Percentiles rank a stretch among this genome's conserved stretches.
These are phyloP conservation scores for Phaeolepiota aurea DNA, from an alignment of 768 basidiomycete species.

Conservation along the genomic window DNA sequence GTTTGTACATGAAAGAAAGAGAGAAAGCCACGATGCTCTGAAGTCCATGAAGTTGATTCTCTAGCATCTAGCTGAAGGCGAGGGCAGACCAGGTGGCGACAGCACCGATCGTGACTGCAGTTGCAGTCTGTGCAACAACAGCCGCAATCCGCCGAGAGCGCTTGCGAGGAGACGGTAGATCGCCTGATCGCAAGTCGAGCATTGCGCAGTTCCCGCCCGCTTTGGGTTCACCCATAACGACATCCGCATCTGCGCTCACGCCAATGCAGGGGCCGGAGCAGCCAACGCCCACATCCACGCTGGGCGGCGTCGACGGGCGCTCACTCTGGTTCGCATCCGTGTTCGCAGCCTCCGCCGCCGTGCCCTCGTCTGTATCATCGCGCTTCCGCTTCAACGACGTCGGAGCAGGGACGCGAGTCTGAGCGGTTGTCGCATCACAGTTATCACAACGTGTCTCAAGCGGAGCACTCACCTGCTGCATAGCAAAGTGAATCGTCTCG, in stretches of 20 bases:
- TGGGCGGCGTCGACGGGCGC: constrained; percentile 2
- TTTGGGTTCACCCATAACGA: constrained; percentile 6
- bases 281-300: constrained; percentile 1
- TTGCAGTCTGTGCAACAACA: constrained; percentile 47
- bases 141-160: constrained; percentile 35
- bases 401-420: constrained; percentile 13
- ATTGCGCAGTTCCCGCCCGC: constrained; percentile 1
- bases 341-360: constrained; percentile 28
- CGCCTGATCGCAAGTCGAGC: constrained; percentile 5
- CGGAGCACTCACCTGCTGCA: constrained; percentile 21
- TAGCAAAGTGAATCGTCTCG: constrained; percentile 18
- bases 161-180: constrained; percentile 29
- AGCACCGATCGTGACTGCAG: constrained; percentile 58
- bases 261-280: neutral
- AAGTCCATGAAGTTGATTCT: too few relatives aligned
- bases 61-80: constrained; percentile 50
- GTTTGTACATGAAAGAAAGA: neutral
- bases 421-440: constrained; percentile 10
- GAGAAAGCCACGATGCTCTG: neutral
- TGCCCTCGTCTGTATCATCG: constrained; percentile 29
- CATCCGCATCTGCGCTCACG: constrained; percentile 3
- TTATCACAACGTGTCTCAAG: constrained; percentile 6
- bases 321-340: constrained; percentile 12
- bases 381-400: constrained; percentile 61
- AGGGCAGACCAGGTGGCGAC: constrained; percentile 68